Evolutionary conservation across 129 eudicot genomes (phyloP).

Genomic region (Heracleum sosnowskyi): DNA sequence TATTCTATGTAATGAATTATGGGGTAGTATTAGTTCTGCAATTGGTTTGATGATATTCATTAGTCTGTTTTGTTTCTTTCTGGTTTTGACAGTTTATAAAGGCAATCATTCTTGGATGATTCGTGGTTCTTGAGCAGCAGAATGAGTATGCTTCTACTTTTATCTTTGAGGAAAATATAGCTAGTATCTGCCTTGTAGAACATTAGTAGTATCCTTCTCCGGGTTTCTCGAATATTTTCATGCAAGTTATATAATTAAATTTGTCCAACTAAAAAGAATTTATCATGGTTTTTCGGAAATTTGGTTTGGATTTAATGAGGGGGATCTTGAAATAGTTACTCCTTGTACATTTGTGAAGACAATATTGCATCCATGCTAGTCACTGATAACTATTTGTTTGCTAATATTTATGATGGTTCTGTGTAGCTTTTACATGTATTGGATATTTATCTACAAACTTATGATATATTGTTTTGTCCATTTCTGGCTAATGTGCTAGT

Average conservation of each 20-base stretch:
- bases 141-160: conserved; percentile 30
- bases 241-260: background rate
- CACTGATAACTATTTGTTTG: background rate
- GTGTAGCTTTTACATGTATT: background rate
- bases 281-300: background rate
- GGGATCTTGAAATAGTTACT: background rate
- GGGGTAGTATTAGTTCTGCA: background rate
- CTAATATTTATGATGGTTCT: background rate
- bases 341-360: background rate
- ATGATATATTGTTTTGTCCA: background rate
- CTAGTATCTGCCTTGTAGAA: background rate
- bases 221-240: background rate
- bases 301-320: background rate
- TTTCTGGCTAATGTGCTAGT: background rate
- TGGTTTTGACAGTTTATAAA: background rate
- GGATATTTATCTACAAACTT: background rate
- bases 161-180: background rate
- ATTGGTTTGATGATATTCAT: background rate
- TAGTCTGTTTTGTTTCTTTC: background rate
- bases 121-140: conserved; percentile 30
- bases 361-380: background rate
- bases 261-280: background rate
- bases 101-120: conserved; percentile 31
- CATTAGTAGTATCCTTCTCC: background rate
- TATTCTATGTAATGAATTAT: too few relatives aligned